Evolutionary conservation across 805 yeast genomes (phyloP).

Genomic region (Nematodospora valgi): DNA sequence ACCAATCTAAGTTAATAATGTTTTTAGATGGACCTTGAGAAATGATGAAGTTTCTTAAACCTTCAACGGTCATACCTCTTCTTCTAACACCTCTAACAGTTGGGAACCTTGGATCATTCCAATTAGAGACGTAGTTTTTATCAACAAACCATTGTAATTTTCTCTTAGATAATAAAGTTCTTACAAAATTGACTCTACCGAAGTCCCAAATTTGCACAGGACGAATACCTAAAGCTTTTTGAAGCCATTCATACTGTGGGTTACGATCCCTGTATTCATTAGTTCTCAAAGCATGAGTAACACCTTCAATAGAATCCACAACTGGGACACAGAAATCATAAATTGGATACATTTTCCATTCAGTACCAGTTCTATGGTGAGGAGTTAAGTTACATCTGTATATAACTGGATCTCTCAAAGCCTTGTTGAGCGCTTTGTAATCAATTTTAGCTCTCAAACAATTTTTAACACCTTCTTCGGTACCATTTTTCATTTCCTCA

Average conservation of each 20-base stretch:
- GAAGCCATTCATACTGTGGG: conserved; percentile 97
- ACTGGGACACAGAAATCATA: conserved; percentile 98
- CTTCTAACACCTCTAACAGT: conserved; percentile 99
- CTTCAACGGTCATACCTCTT: conserved; percentile 99
- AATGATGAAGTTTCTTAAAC: conserved; percentile 86
- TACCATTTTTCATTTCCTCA: conserved; percentile 90
- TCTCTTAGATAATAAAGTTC: conserved; percentile 94
- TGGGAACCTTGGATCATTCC: conserved; percentile 99
- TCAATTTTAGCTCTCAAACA: conserved; percentile 97
- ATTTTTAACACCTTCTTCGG: conserved; percentile 87
- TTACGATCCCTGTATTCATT: conserved; percentile 99
- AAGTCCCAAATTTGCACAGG: conserved; percentile 98
- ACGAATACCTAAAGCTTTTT: conserved; percentile 74
- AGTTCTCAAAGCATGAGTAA: conserved; percentile 96
- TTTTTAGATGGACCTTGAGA: conserved; percentile 98
- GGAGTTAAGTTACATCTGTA: conserved; percentile 97
- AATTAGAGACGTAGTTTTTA: conserved; percentile 77
- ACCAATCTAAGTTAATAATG: conserved; percentile 97
- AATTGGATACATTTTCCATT: conserved; percentile 97
- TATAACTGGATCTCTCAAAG: conserved; percentile 96
- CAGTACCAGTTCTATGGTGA: conserved; percentile 91
- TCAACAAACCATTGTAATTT: conserved; percentile 99
- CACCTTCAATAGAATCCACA: conserved; percentile 94
- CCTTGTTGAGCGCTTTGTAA: conserved; percentile 85
- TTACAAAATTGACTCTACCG: conserved; percentile 92